phyloP scores from a whole-genome alignment of 2,329 filamentous ascomycete species.

The Talaromyces sp. region DNA sequence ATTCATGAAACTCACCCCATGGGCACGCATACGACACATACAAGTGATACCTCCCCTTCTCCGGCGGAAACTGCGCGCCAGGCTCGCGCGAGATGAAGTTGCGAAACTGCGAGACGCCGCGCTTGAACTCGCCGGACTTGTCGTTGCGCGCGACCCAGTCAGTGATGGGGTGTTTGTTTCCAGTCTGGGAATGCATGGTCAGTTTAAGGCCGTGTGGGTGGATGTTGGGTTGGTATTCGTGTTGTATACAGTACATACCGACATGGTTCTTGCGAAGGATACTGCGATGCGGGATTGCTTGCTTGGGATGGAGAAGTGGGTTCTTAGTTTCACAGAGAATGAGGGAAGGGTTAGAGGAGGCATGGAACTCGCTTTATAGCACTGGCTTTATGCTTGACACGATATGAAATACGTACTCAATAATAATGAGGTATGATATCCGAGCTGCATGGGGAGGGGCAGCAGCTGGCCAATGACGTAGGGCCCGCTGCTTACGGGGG shows the following conservation, averaged over 20 bases:
- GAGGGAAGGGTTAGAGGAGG: neutral
- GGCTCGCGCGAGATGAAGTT: slow-evolving; percentile 68
- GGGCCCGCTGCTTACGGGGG: neutral
- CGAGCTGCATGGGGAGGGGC: neutral
- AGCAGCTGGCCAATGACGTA: neutral
- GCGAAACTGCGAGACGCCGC: slow-evolving; percentile 76
- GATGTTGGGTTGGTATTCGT: too few species aligned
- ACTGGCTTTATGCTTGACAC: neutral
- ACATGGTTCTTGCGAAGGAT: slow-evolving; percentile 22
- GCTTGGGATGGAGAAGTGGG: neutral
- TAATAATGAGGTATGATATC: neutral
- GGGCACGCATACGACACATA: slow-evolving; percentile 93
- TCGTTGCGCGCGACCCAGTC: slow-evolving; percentile 77
- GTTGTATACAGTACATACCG: slow-evolving; percentile 28
- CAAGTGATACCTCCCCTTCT: slow-evolving; percentile 88
- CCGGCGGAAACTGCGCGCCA: slow-evolving; percentile 71
- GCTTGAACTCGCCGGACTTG: slow-evolving; percentile 86
- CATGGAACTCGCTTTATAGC: neutral
- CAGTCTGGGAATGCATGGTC: too few species aligned
- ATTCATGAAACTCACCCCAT: slow-evolving; percentile 54
- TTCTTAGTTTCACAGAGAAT: neutral
- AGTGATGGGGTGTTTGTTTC: slow-evolving; percentile 50
- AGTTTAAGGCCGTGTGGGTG: too few species aligned
- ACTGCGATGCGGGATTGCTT: neutral
- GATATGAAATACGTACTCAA: neutral